Base-by-base conservation (phyloP, 2,329 filamentous ascomycete species). In the Cladophialophora bantiana region DNA sequence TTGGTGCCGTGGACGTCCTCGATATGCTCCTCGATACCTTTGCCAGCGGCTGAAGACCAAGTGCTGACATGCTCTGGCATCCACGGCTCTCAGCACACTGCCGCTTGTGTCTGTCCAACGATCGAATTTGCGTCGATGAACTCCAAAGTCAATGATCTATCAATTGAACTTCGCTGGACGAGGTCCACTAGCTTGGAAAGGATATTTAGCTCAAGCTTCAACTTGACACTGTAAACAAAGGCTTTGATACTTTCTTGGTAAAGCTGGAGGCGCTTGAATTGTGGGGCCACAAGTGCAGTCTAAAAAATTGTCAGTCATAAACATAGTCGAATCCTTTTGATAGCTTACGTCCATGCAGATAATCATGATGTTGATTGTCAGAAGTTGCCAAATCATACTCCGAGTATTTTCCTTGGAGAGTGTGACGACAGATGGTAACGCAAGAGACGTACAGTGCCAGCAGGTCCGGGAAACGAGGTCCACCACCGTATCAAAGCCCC, bases 131-230 rank as follows among this genome's bases (percentile, higher is more conserved):
- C 10, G 38, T 68, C 61, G 26, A 69, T 68, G 36, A 60, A 31
- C 15, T 65, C 68, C n/a, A 65, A 34, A 7, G 50, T 65, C 65
- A 63, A 68, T 18, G 64, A 67, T 50, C 62, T 69, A 6, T 50
- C 34, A n/a, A 26, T 36, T 13, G 63, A 26, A 12, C 26, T 7
- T 13, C 57, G 26, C 75, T 59, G 55, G 79, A 80, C 56, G 79
- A 73, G 65, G 77, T 76, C 64, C 57, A 82, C 77, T 15, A 82
- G 73, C 72, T 81, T 80, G 31, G 80, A 79, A 6, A 83, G 76
- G 20, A 83, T 81, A 31, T 80, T 80, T 68, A 82, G 81, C 71
- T 83, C 81, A 15, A 83, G 78, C 67, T 83, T 83, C 61, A 83
- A 68, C 71, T 83, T 83, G 74, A 83, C 76, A 73, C 80, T 82